These are phyloP conservation scores for Hypoxylon lienhwacheense DNA, from an alignment of 495 filamentous ascomycete species.

Conservation along the genomic window DNA sequence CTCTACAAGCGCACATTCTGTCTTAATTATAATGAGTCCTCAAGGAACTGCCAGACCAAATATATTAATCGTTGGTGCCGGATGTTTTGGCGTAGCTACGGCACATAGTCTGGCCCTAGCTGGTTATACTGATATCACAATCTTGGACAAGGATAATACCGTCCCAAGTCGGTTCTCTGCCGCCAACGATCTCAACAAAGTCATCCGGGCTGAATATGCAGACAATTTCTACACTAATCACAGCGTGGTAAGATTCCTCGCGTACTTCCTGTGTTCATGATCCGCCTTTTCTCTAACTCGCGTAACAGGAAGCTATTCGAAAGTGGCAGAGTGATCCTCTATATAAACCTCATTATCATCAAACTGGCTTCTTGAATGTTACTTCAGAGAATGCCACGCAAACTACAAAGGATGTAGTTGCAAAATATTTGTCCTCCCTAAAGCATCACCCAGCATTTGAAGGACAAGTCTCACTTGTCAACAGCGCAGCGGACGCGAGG, in stretches of 20 bases:
- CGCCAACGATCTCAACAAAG: slow-evolving; percentile 58
- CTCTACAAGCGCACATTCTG: neutral
- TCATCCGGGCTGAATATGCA: slow-evolving; percentile 58
- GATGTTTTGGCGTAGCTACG: slow-evolving; percentile 51
- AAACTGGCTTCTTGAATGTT: slow-evolving; percentile 50
- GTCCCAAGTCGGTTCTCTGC: slow-evolving; percentile 50
- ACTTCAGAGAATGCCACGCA: slow-evolving; percentile 38
- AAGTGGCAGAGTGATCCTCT: slow-evolving; percentile 51
- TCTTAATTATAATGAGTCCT: neutral
- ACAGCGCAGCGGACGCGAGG: slow-evolving; percentile 33
- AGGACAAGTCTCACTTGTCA: slow-evolving; percentile 40
- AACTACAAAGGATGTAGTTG: slow-evolving; percentile 47
- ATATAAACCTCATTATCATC: slow-evolving; percentile 55
- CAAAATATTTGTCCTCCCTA: slow-evolving; percentile 47
- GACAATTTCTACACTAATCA: slow-evolving; percentile 56
- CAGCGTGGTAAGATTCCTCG: neutral
- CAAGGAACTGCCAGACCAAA: neutral
- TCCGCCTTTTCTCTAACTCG: neutral
- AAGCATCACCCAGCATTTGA: slow-evolving; percentile 39
- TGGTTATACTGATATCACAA: slow-evolving; percentile 46
- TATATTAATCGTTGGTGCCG: slow-evolving; percentile 47
- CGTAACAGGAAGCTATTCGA: slow-evolving; percentile 45
- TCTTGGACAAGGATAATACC: slow-evolving; percentile 47
- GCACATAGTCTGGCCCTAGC: slow-evolving; percentile 46
- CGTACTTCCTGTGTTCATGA: neutral